phyloP scores from a whole-genome alignment of 2,329 filamentous ascomycete genomes.

The Fusarium proliferatum region DNA sequence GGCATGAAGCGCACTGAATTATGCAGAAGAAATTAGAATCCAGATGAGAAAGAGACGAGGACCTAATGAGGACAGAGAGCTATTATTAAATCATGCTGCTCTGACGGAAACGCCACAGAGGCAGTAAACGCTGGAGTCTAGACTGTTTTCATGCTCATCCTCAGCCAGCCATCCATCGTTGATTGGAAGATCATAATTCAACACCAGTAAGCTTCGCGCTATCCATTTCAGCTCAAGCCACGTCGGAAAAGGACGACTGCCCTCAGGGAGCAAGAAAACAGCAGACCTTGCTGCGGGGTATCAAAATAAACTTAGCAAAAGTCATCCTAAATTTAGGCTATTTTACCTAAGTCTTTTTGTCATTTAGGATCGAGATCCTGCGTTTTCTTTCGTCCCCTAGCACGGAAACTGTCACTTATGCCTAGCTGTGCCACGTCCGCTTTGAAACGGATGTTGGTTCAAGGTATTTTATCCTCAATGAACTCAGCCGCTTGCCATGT shows the following conservation, averaged over 20 bases:
- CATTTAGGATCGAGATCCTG: no score
- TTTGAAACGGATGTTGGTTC: not conserved
- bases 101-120: not conserved
- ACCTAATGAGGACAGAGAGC: not conserved
- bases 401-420: not conserved
- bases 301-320: no score
- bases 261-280: no score
- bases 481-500: not conserved
- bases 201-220: not conserved
- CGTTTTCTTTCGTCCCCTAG: no score
- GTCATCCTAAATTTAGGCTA: no score
- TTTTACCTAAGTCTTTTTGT: no score
- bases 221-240: not conserved
- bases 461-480: not conserved
- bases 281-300: no score
- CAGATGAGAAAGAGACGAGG: not conserved
- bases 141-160: not conserved
- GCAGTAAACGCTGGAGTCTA: not conserved
- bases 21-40: fast-evolving
- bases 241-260: no score
- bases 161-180: not conserved
- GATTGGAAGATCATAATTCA: not conserved
- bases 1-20: not conserved
- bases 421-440: not conserved
- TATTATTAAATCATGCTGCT: not conserved